phyloP scores from a whole-genome alignment of 495 filamentous ascomycete genomes.

The Glutinoglossum americanum region DNA sequence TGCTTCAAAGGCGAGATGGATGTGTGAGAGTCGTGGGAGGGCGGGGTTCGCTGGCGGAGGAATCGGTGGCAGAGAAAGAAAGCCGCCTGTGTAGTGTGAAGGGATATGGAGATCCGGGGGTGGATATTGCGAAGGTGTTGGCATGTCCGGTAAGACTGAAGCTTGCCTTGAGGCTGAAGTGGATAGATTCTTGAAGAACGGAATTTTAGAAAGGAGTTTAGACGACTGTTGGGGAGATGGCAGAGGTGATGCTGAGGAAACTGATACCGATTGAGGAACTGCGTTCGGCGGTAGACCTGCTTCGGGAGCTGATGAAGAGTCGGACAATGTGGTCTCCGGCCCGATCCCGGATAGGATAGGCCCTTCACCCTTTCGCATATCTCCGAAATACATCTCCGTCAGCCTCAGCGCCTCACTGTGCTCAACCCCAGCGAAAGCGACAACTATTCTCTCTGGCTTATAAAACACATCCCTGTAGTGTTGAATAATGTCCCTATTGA shows the following conservation, averaged over 20 bases:
- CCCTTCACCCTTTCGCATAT: constrained; percentile 42
- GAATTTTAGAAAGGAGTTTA: constrained; percentile 58
- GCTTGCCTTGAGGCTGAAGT: constrained; percentile 40
- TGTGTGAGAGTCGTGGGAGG: constrained; percentile 65
- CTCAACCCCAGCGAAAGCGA: constrained; percentile 83
- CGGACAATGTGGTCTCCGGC: constrained; percentile 25
- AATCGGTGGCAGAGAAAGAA: constrained; percentile 61
- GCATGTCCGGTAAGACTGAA: constrained; percentile 26
- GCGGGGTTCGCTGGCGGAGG: constrained; percentile 56
- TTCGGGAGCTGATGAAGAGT: neutral
- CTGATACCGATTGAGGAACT: constrained; percentile 22
- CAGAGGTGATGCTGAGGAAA: constrained; percentile 7
- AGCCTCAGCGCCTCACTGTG: constrained; percentile 63
- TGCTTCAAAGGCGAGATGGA: constrained; percentile 91
- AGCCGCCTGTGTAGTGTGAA: constrained; percentile 84
- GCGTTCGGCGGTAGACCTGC: constrained; percentile 14
- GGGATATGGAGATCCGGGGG: constrained; percentile 36
- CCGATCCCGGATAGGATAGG: constrained; percentile 34
- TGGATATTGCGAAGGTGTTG: constrained; percentile 17
- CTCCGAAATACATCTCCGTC: constrained; percentile 70
- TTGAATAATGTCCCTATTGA: constrained; percentile 51
- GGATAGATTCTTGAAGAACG: constrained; percentile 83
- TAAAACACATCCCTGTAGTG: constrained; percentile 71
- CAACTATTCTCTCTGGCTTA: constrained; percentile 71
- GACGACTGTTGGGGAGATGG: constrained; percentile 24